Evolutionary conservation across 352 stramenopile genomes (phyloP).

Genomic region (Globisporangium echinulatum): DNA sequence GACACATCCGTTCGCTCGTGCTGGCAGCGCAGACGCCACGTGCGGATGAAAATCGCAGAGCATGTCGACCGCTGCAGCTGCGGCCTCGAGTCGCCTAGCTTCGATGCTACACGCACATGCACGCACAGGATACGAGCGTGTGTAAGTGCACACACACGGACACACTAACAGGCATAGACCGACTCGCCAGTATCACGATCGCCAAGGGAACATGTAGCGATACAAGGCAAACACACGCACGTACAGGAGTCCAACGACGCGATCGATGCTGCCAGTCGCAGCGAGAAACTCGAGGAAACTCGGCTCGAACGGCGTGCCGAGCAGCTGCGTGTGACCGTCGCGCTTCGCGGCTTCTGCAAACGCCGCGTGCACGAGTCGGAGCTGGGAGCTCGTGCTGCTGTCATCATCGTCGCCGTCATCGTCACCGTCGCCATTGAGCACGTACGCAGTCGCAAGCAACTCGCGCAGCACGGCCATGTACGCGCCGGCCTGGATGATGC

Average conservation of each 20-base stretch:
- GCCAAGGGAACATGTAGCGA: not conserved
- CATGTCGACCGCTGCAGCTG: conserved; percentile 28
- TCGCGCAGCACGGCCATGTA: conserved; percentile 36
- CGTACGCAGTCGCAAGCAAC: conserved; percentile 25
- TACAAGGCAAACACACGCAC: not conserved
- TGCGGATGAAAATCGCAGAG: conserved; percentile 30
- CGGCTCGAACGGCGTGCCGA: conserved; percentile 32
- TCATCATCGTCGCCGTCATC: conserved; percentile 2
- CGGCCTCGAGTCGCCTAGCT: conserved; percentile 30
- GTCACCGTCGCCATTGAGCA: conserved; percentile 14
- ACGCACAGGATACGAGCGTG: not conserved
- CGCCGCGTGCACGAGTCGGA: conserved; percentile 29
- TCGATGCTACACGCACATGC: conserved; percentile 19
- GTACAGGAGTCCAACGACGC: conserved; percentile 16
- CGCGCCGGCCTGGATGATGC: conserved; percentile 38
- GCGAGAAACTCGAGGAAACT: conserved; percentile 45
- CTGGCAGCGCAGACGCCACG: not conserved
- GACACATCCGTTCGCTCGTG: not conserved
- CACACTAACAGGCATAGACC: too few species aligned
- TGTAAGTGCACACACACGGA: too few species aligned
- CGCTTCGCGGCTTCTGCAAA: conserved; percentile 32
- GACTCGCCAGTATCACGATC: too few species aligned
- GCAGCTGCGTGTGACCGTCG: conserved; percentile 16
- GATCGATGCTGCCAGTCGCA: conserved; percentile 21
- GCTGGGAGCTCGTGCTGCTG: conserved; percentile 16